These are phyloP conservation scores for Scopulariopsis brevicaulis DNA, from an alignment of 2,329 filamentous ascomycete genomes.

Conservation along the genomic window DNA sequence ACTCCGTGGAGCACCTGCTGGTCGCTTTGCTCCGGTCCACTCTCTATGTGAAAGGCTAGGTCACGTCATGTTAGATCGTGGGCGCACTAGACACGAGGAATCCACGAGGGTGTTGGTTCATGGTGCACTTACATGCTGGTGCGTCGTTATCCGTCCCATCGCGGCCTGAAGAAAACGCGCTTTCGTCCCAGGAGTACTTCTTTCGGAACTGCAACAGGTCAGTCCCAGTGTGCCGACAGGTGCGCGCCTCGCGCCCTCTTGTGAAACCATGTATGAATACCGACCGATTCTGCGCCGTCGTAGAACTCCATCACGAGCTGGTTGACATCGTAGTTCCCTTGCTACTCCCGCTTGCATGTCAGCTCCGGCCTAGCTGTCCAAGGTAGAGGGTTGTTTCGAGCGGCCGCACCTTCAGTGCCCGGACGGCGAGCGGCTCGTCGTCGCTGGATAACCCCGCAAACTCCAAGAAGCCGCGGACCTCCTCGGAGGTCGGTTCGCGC, in stretches of 20 bases:
- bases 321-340: conserved; percentile 32
- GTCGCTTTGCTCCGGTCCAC: conserved; percentile 26
- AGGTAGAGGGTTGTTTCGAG: not conserved
- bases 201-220: conserved; percentile 24
- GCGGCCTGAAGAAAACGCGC: conserved; percentile 36
- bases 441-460: conserved; percentile 22
- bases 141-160: conserved; percentile 33
- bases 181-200: conserved; percentile 46
- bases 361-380: not conserved
- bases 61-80: not conserved
- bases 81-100: not conserved
- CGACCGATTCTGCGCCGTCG: conserved; percentile 28
- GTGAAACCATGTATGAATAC: conserved; percentile 1
- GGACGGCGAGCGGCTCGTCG: conserved; percentile 26
- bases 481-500: conserved; percentile 21
- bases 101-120: not conserved
- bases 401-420: conserved; percentile 27
- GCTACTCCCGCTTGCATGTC: conserved; percentile 9
- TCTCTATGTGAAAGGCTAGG: conserved; percentile 44
- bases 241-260: not conserved
- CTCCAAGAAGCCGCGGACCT: conserved; percentile 28
- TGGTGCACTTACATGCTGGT: not conserved
- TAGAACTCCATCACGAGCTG: conserved; percentile 40
- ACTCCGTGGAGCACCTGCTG: conserved; percentile 27
- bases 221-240: not conserved